Evolutionary conservation across 2,329 filamentous ascomycete species (phyloP).

Genomic region (Neonectria punicea): DNA sequence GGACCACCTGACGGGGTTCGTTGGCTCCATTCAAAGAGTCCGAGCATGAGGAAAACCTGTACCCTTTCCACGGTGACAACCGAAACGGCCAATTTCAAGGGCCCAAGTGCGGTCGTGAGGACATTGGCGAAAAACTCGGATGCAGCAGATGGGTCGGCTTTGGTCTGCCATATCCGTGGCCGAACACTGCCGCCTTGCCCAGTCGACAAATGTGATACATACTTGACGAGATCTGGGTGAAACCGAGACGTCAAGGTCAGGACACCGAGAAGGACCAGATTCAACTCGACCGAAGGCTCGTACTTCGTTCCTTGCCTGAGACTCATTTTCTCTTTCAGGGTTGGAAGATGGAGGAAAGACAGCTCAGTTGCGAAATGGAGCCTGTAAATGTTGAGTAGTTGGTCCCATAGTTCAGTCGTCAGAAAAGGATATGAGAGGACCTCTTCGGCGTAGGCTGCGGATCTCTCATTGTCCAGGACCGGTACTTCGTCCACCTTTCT

Average conservation of each 20-base stretch:
- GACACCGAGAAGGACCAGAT: conserved; percentile 72
- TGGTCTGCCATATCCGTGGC: conserved; percentile 47
- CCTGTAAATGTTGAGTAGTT: conserved; percentile 76
- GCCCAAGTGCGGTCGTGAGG: conserved; percentile 62
- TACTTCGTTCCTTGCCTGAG: conserved; percentile 51
- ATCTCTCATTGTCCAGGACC: conserved; percentile 51
- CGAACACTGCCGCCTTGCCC: conserved; percentile 48
- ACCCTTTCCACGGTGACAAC: conserved; percentile 69
- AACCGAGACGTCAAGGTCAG: conserved; percentile 77
- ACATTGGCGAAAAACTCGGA: conserved; percentile 74
- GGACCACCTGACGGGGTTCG: conserved; percentile 62
- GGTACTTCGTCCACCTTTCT: conserved; percentile 56
- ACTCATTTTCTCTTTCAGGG: conserved; percentile 65
- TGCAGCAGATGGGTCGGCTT: conserved; percentile 63
- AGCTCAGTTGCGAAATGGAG: conserved; percentile 78
- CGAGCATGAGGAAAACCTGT: conserved; percentile 77
- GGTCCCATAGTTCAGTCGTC: conserved; percentile 73
- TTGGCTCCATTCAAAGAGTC: conserved; percentile 77
- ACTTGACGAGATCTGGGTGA: conserved; percentile 68
- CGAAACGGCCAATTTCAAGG: conserved; percentile 58
- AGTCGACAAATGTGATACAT: conserved; percentile 56
- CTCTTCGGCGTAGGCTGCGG: conserved; percentile 61
- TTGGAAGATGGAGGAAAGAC: conserved; percentile 75
- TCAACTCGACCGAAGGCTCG: conserved; percentile 58
- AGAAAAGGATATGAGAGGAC: conserved; percentile 70